Conservation (phyloP, 345 rosid genomes). For the Crucihimalaya himalaica region DNA sequence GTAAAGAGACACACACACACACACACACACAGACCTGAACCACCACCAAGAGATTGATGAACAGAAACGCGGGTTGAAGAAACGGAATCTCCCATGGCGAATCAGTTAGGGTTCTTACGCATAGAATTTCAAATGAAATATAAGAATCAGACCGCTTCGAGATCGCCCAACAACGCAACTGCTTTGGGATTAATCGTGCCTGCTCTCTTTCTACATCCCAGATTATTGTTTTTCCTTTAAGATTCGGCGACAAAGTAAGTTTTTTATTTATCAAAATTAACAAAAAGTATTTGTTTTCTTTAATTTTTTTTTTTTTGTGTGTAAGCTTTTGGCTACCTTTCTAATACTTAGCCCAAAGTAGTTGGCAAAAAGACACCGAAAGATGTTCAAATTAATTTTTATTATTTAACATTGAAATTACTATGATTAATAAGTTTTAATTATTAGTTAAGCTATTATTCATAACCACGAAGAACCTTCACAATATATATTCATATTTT, state of each 20-base stretch:
- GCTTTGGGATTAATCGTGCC: slow-evolving; percentile 17
- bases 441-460: too few species aligned
- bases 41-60: slow-evolving; percentile 78
- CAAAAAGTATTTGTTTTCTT: neutral
- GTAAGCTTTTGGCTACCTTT: slow-evolving; percentile 7
- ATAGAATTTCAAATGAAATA: neutral
- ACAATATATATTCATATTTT: too few species aligned
- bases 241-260: slow-evolving; percentile 24
- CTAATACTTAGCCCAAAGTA: neutral
- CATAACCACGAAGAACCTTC: too few species aligned
- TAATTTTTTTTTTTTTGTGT: neutral
- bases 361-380: slow-evolving; percentile 26
- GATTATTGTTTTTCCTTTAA: slow-evolving; percentile 22
- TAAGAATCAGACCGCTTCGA: slow-evolving; percentile 10
- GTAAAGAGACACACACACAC: slow-evolving; percentile 18
- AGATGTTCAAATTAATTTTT: too few species aligned
- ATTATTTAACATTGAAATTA: neutral
- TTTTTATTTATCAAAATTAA: slow-evolving; percentile 11
- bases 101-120: slow-evolving; percentile 40
- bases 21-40: too few species aligned
- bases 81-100: slow-evolving; percentile 56
- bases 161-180: slow-evolving; percentile 7
- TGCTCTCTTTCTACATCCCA: slow-evolving; percentile 17
- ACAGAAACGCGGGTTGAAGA: slow-evolving; percentile 54
- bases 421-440: too few species aligned